These are phyloP conservation scores for Xerocomus cyaneibrunnescens DNA, from an alignment of 1,284 basidiomycete species.

Conservation along the genomic window DNA sequence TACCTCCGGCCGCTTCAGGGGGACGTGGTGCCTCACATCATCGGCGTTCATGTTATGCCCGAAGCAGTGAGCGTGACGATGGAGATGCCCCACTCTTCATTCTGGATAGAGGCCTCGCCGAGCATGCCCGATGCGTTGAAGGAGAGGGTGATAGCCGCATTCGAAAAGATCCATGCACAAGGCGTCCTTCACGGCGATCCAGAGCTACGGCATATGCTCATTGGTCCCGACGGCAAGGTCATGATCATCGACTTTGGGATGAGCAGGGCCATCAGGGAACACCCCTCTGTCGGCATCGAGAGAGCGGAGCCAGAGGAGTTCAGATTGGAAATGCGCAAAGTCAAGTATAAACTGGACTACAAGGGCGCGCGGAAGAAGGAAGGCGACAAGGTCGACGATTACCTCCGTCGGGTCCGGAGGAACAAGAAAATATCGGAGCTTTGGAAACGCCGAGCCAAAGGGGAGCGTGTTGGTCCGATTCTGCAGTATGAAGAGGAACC, in stretches of 20 bases:
- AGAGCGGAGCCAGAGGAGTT: conserved; percentile 44
- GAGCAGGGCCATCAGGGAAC: conserved; percentile 42
- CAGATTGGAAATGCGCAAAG: conserved; percentile 51
- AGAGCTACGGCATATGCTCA: conserved; percentile 54
- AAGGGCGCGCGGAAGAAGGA: conserved; percentile 32
- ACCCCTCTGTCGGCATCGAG: conserved; percentile 39
- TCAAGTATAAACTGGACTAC: conserved; percentile 51
- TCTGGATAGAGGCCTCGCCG: conserved; percentile 56
- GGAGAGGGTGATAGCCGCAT: conserved; percentile 47
- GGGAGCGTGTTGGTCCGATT: conserved; percentile 36
- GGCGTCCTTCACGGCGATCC: conserved; percentile 54
- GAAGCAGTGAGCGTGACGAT: conserved; percentile 46
- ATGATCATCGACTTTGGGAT: conserved; percentile 58
- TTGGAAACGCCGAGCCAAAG: conserved; percentile 33
- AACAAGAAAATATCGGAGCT: conserved; percentile 30
- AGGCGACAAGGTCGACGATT: conserved; percentile 32
- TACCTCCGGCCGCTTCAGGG: conserved; percentile 56
- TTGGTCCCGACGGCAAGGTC: conserved; percentile 54
- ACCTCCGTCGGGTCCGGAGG: conserved; percentile 28
- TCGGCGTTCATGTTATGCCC: conserved; percentile 46
- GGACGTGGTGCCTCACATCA: conserved; percentile 49
- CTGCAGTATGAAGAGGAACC: conserved; percentile 37
- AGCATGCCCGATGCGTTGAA: conserved; percentile 54
- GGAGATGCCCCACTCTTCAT: conserved; percentile 51
- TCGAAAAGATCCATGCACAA: conserved; percentile 46